Evolutionary conservation across 306 rosid species (phyloP).

Genomic region (Casuarina equisetifolia): DNA sequence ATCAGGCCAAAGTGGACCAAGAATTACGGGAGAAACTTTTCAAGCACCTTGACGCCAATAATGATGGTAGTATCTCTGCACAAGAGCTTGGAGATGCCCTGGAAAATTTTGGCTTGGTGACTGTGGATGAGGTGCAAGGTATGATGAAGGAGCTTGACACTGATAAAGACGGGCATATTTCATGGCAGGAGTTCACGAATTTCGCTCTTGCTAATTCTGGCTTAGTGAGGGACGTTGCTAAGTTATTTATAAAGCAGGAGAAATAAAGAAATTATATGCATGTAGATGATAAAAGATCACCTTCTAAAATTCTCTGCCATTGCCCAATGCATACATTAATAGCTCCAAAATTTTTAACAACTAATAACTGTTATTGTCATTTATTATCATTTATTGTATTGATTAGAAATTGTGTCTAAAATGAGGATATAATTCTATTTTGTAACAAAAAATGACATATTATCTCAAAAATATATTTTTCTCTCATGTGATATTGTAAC

Average conservation of each 20-base stretch:
- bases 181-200: slow-evolving; percentile 49
- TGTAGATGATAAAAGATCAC: too few relatives aligned
- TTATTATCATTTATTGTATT: too few relatives aligned
- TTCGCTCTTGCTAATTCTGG: slow-evolving; percentile 69
- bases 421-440: too few relatives aligned
- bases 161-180: slow-evolving; percentile 72
- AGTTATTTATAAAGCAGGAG: slow-evolving; percentile 31
- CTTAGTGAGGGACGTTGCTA: slow-evolving; percentile 65
- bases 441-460: too few relatives aligned
- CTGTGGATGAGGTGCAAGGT: slow-evolving; percentile 46
- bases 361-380: too few relatives aligned
- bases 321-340: too few relatives aligned
- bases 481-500: too few relatives aligned
- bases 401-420: too few relatives aligned
- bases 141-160: slow-evolving; percentile 84
- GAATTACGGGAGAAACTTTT: slow-evolving; percentile 28
- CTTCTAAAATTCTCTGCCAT: too few relatives aligned
- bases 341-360: too few relatives aligned
- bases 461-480: too few relatives aligned
- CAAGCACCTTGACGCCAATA: slow-evolving; percentile 62
- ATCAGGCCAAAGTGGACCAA: slow-evolving; percentile 27
- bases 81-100: slow-evolving; percentile 70
- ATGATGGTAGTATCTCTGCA: slow-evolving; percentile 69
- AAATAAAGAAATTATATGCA: too few relatives aligned
- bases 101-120: slow-evolving; percentile 58